Conservation (phyloP, 768 basidiomycete genomes). For the Tricholomella constricta region DNA sequence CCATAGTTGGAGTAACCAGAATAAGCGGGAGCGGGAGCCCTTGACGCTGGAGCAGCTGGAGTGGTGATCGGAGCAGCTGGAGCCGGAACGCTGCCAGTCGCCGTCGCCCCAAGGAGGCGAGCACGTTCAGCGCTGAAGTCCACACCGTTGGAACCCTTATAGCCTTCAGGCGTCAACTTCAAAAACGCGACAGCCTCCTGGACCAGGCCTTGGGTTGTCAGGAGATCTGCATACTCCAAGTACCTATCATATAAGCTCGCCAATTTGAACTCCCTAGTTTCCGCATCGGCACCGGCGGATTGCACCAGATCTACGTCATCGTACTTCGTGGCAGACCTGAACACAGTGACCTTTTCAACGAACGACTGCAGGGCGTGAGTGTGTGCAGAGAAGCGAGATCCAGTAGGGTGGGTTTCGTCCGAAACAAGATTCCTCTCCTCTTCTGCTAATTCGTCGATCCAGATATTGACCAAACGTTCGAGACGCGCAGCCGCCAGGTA, state of each 20-base stretch:
- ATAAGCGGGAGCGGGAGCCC: constrained; percentile 22
- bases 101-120: constrained; percentile 40
- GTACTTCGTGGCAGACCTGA: constrained; percentile 84
- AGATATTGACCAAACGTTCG: constrained; percentile 87
- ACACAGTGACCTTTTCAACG: constrained; percentile 95
- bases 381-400: constrained; percentile 75
- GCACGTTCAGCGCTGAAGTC: constrained; percentile 40
- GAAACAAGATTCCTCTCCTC: constrained; percentile 65
- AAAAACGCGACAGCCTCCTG: constrained; percentile 81
- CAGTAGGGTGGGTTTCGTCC: constrained; percentile 39
- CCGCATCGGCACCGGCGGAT: constrained; percentile 38
- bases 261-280: constrained; percentile 76
- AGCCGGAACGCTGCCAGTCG: constrained; percentile 21
- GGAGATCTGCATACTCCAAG: constrained; percentile 92
- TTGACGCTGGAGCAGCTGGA: constrained; percentile 17
- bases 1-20: constrained; percentile 25
- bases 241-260: constrained; percentile 88
- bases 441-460: constrained; percentile 87
- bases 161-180: constrained; percentile 75
- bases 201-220: constrained; percentile 88
- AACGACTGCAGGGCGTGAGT: constrained; percentile 89
- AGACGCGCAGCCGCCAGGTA: constrained; percentile 90
- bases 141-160: constrained; percentile 58
- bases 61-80: constrained; percentile 22
- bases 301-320: constrained; percentile 67